A percentile compares a stretch with the other conserved stretches of the same genome.
Conservation (phyloP, 805 yeast species). For the Saccharomycopsis sp. region DNA sequence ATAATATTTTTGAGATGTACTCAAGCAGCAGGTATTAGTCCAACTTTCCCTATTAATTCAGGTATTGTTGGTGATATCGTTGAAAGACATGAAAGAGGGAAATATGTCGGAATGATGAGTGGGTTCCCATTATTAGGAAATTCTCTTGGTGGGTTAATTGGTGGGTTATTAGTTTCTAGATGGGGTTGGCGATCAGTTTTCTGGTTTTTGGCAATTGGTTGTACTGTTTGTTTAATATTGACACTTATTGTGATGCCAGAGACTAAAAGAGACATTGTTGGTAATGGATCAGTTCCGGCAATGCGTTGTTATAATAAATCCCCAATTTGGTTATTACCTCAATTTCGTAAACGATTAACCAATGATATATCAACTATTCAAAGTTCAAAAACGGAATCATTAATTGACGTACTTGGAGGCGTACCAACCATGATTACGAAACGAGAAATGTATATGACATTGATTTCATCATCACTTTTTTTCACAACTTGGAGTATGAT, state of each 20-base stretch:
- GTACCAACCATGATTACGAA: constrained; percentile 1
- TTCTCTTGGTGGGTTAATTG: constrained; percentile 72
- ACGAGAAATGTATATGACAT: constrained; percentile 3
- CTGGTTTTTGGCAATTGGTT: constrained; percentile 63
- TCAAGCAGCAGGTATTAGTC: constrained; percentile 72
- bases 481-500: constrained; percentile 66
- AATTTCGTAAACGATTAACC: constrained; percentile 27
- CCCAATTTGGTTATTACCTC: constrained; percentile 33
- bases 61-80: constrained; percentile 65
- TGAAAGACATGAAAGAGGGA: constrained; percentile 59
- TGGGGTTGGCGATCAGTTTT: constrained; percentile 68
- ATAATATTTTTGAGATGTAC: constrained; percentile 59
- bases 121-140: constrained; percentile 67
- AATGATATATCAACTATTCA: constrained; percentile 27
- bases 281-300: constrained; percentile 64
- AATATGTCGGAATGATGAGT: constrained; percentile 55
- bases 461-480: not conserved
- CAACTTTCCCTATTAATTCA: constrained; percentile 60
- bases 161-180: constrained; percentile 42
- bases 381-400: not conserved
- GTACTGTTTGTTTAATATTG: constrained; percentile 36
- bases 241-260: constrained; percentile 54
- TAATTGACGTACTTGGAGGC: not conserved
- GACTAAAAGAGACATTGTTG: constrained; percentile 63
- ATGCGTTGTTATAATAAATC: constrained; percentile 32